Evolutionary conservation across 768 basidiomycete genomes (phyloP), one percentile per base, ranked within the genome.

Genomic region (Leccinum variicolor): DNA sequence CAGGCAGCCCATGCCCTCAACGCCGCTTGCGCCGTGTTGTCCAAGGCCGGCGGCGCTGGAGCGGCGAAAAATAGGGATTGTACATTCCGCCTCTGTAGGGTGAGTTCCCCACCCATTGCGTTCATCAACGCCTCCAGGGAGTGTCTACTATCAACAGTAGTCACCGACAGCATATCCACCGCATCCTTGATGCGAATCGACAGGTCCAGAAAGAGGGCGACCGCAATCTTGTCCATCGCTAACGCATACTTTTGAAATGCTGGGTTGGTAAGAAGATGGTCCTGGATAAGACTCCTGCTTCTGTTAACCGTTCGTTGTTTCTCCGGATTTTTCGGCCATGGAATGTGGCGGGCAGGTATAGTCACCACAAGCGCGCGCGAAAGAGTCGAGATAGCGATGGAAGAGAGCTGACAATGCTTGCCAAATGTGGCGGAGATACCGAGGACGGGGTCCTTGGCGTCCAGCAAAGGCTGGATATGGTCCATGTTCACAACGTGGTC

Each of bases 1-100:
- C 70, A 77, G 7, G 79, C 77, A 1, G 70, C 72, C 81, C 80
- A 83, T 7, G 82, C 79, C 55, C 74, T 74, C 17, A 76, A 54
- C 0, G 78, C 80, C 14, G 71, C 68, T n/a, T 63, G 51, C 7
- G 56, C 17, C 0, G 53, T 14, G 17, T 66, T 21, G 9, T 60
- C 54, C 3, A 54, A 53, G 54, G 0, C 75, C 70, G 31, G 69
- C 61, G 23, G 29, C 15, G 7, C 5, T 11, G 62, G 50, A 33
- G 45, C 29, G 34, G 64, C 47, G 23, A 64, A 64, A 46, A 81
- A 78, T 7, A 80, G 39, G 7, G 57, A 52, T 13, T 34, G 5
- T 7, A 75, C 73, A 4, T 65, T 61, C 4, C 26, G 31, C 56
- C 63, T 76, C 3, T 69, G 43, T 3, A 81, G 49, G 3, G 14